Base-by-base conservation (phyloP, 352 stramenopile species). In the Globisporangium heterothallicum region DNA sequence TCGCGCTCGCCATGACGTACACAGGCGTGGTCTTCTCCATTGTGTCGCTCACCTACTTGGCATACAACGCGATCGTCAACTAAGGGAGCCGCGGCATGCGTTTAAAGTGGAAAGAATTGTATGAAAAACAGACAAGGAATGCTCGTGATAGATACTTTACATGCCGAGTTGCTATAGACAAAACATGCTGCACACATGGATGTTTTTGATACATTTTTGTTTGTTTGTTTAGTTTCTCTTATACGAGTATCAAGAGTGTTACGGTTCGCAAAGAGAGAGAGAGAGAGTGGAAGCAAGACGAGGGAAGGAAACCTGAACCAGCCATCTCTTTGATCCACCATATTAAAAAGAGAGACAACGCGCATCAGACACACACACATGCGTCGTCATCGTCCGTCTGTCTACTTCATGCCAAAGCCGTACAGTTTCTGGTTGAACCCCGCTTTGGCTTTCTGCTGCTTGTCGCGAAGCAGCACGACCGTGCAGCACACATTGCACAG, bases 361-460 rank as follows among this genome's bases (percentile, higher is more conserved):
- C n/a, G n/a, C n/a, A n/a, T n/a, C n/a, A n/a, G n/a, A 36, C 30
- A 36, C 30, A 36, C 2, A 36, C 12, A 36, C 12, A 13, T 16
- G 30, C 6, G 16, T 49, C 50, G 30, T 58, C 42, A 38, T 34
- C 6, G 50, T n/a, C n/a, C n/a, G n/a, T n/a, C n/a, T n/a, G n/a
- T 72, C 66, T 79, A 88, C 70, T 91, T 83, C 49, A 80, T 80
- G 58, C 63, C 61, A 51, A 72, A 74, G 50, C 83, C 83, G 60
- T 72, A 86, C 35, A 93, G 71, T 57, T 78, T 80, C 65, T 90
- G 74, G 63, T 87, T 86, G 54, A 93, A 93, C 36, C 68, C 74
- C 40, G 79, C 75, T 46, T 84, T 74, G 21, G 82, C 60, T 48
- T 84, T 86, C 54, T 84, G 64, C 60, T 87, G 66, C 66, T 92